phyloP scores from a whole-genome alignment of 768 basidiomycete genomes.

The Lentinula aciculospora region DNA sequence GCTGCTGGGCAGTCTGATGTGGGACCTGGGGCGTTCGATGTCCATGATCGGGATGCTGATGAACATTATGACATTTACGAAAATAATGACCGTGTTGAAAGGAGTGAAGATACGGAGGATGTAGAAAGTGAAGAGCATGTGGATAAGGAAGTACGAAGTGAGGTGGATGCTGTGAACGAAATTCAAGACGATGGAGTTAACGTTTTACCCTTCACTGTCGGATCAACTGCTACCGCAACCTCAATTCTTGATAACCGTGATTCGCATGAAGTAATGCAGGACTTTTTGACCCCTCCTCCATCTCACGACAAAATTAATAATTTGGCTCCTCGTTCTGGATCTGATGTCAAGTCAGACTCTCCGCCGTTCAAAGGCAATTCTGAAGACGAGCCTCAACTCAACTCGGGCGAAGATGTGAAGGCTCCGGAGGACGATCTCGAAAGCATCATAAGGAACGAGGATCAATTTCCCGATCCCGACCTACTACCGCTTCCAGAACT shows the following conservation, averaged over 20 bases:
- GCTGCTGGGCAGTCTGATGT: not conserved
- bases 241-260: not conserved
- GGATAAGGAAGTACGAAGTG: not conserved
- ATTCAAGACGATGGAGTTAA: not conserved
- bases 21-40: not conserved
- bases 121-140: not conserved
- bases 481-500: slow-evolving; percentile 32
- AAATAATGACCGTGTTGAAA: not conserved
- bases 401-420: not conserved
- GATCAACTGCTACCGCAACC: too few relatives aligned
- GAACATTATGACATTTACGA: not conserved
- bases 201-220: not conserved
- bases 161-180: not conserved
- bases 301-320: not conserved
- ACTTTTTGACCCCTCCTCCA: not conserved
- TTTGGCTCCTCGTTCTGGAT: not conserved
- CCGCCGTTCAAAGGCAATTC: not conserved
- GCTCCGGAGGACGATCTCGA: not conserved
- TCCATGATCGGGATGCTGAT: not conserved
- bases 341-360: not conserved
- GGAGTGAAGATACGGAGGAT: not conserved
- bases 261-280: not conserved
- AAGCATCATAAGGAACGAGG: not conserved
- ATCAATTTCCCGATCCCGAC: slow-evolving; percentile 34
- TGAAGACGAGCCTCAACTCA: not conserved